phyloP scores from a whole-genome alignment of 225 moss, liverwort and hornwort species.

The Sphagnum contortum region DNA sequence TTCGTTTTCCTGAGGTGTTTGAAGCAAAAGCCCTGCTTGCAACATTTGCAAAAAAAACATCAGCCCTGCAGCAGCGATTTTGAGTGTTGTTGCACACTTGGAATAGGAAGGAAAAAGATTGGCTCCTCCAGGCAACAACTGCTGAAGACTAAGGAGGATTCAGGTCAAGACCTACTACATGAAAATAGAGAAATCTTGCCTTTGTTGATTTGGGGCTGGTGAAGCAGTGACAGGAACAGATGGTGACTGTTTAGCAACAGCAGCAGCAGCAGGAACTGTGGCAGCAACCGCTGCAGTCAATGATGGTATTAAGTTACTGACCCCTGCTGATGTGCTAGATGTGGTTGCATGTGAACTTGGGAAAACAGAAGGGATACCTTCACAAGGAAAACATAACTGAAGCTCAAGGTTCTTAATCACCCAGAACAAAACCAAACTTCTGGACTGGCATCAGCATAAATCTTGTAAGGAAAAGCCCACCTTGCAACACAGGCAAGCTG shows the following conservation, averaged over 20 bases:
- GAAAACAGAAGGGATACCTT: background rate
- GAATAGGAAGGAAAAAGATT: no score
- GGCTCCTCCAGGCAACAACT: no score
- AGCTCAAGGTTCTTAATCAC: no score
- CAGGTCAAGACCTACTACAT: no score
- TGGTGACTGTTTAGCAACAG: constrained; percentile 4
- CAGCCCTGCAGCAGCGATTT: no score
- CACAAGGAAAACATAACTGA: background rate
- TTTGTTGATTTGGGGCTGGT: constrained; percentile 7
- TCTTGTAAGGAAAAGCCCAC: no score
- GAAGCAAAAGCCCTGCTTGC: constrained; percentile 9
- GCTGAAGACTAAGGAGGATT: no score
- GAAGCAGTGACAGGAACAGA: constrained; percentile 8
- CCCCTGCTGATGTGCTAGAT: constrained; percentile 5
- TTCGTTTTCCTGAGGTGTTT: constrained; percentile 4
- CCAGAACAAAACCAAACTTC: no score
- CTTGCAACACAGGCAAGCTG: no score
- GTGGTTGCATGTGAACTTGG: background rate
- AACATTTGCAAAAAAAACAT: no score
- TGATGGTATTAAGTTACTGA: constrained; percentile 3
- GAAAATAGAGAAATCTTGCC: constrained; percentile 8
- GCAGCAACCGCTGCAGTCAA: constrained; percentile 2
- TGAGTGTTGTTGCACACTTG: no score
- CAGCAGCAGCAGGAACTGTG: background rate
- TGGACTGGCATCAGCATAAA: no score